Base-by-base conservation (phyloP, 108 stramenopile species). In the Cyclotella kingstonii region DNA sequence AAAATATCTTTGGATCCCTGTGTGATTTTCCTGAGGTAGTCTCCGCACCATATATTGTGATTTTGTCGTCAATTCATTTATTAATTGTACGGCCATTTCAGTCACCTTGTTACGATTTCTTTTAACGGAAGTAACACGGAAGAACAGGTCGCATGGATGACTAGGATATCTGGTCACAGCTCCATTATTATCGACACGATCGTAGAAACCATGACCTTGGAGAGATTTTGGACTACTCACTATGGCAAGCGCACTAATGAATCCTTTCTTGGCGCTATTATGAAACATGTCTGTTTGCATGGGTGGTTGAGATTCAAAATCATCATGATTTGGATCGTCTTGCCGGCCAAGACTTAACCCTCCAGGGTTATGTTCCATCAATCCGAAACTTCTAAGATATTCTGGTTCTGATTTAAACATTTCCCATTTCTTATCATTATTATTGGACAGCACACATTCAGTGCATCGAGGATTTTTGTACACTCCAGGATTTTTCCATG, bases 291-390 rank as follows among this genome's bases (percentile, higher is more conserved):
- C 85, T 1, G 78, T 83, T 15, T 68, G 66, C 54, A 57, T 57
- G 55, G 47, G 46, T n/a, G 60, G 55, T 22, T 58, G 43, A 17
- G 3, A 14, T 18, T 28, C 35, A 4, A 33, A 35, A 28, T 68
- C 63, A 60, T 73, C 69, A 59, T 77, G 82, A 52, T 83, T 81
- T 22, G 63, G 79, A 21, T 86, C 81, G 28, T 85, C 77, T 38
- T 81, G 84, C n/a, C 73, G 60, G n/a, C 79, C 82, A 36, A 85
- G 43, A 22, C 41, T 70, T 18, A 49, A 76, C 9, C 27, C 42
- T 11, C 84, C 84, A 7, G 70, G 68, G 33, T 59, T 78, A 30
- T 81, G 70, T 14, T 64, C 68, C 48, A 84, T 72, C 48, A 76
- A 51, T 4, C 67, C 59, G 73, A 84, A 79, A n/a, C 41, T 53